Conservation (phyloP, 2,329 filamentous ascomycete species). For the Fonsecaea pugnacius region DNA sequence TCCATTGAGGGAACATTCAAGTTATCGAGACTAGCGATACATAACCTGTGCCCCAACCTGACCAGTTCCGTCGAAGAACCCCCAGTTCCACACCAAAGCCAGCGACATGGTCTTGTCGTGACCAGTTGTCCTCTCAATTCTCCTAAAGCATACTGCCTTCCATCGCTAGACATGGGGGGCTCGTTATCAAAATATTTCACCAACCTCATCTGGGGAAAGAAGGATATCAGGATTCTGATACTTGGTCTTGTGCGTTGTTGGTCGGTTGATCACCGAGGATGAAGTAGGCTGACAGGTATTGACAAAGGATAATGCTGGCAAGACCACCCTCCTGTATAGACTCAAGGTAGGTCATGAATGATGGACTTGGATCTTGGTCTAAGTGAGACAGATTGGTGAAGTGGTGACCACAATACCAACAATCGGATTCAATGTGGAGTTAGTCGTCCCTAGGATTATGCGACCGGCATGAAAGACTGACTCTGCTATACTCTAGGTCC, state of each 20-base stretch:
- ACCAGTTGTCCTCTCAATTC: constrained; percentile 4
- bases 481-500: constrained; percentile 51
- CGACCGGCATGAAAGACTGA: not conserved
- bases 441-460: constrained; percentile 3
- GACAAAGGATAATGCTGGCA: constrained; percentile 89
- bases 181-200: constrained; percentile 66
- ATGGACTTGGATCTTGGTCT: constrained; percentile 28
- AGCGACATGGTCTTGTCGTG: constrained; percentile 27
- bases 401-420: constrained; percentile 99
- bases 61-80: not conserved
- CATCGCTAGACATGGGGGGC: constrained; percentile 56
- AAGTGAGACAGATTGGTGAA: constrained; percentile 77
- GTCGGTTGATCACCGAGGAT: not conserved
- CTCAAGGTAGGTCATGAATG: constrained; percentile 69
- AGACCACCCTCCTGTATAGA: constrained; percentile 95
- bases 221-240: constrained; percentile 96
- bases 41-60: not conserved
- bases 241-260: constrained; percentile 75
- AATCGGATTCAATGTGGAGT: constrained; percentile 97
- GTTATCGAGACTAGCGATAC: not conserved
- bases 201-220: constrained; percentile 82
- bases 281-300: not conserved
- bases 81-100: not conserved
- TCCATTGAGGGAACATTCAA: not conserved
- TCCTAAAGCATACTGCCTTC: not conserved